These are phyloP conservation scores for Pseudogymnoascus sp. DNA, from an alignment of 2,329 filamentous ascomycete genomes.

Conservation along the genomic window DNA sequence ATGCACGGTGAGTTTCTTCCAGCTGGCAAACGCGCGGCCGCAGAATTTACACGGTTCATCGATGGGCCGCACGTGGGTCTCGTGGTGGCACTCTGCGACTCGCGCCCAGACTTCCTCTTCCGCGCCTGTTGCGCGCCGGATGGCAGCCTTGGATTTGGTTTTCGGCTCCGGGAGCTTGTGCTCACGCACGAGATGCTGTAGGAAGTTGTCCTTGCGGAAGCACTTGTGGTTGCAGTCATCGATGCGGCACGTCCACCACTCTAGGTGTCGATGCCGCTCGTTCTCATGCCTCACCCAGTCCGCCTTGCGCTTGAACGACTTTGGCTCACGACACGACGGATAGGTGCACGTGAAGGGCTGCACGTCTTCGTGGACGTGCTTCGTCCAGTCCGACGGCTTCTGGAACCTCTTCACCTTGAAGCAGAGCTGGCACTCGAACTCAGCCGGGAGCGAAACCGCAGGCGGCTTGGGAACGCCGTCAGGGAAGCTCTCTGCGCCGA, in stretches of 20 bases:
- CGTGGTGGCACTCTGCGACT: conserved; percentile 69
- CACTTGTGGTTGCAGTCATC: conserved; percentile 76
- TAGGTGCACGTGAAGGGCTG: conserved; percentile 93
- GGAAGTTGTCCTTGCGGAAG: conserved; percentile 84
- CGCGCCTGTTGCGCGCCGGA: conserved; percentile 48
- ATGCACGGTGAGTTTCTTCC: conserved; percentile 94
- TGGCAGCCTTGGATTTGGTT: conserved; percentile 63
- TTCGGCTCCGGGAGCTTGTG: conserved; percentile 82
- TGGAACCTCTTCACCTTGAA: conserved; percentile 78
- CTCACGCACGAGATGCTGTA: conserved; percentile 85
- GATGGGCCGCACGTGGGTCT: conserved; percentile 57
- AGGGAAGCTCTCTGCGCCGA: conserved; percentile 70
- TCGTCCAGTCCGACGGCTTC: conserved; percentile 94
- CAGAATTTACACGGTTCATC: conserved; percentile 86
- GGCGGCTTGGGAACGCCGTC: conserved; percentile 75
- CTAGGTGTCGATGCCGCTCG: conserved; percentile 79
- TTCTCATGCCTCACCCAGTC: conserved; percentile 96
- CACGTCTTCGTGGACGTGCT: conserved; percentile 90
- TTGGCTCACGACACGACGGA: conserved; percentile 71
- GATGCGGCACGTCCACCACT: conserved; percentile 84
- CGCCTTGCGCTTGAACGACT: conserved; percentile 90
- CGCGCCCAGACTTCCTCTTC: conserved; percentile 66
- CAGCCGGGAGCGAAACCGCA: conserved; percentile 67
- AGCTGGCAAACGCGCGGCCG: conserved; percentile 69
- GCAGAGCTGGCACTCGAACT: conserved; percentile 86